Percentiles rank a stretch among this genome's conserved stretches.
Evolutionary conservation across 495 filamentous ascomycete species (phyloP).

Genomic region (Bryoglossum gracile): DNA sequence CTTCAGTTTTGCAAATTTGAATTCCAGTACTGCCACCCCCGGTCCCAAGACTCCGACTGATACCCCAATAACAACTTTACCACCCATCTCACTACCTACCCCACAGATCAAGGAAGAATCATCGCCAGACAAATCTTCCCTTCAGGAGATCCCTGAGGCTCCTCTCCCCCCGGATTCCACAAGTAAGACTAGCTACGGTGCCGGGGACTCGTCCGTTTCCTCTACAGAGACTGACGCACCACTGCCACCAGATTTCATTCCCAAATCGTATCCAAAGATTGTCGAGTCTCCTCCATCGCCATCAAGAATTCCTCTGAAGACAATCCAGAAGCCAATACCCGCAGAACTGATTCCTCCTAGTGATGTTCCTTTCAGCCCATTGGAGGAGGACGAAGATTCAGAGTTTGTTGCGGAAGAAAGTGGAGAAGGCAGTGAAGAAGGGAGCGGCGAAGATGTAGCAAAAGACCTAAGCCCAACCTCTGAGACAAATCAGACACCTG

Average conservation of each 20-base stretch:
- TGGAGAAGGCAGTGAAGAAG: constrained; percentile 39
- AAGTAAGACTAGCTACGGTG: constrained; percentile 55
- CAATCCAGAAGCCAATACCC: constrained; percentile 28
- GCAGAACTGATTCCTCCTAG: constrained; percentile 28
- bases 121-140: background rate
- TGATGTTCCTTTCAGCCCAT: constrained; percentile 28
- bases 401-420: constrained; percentile 30
- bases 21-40: background rate
- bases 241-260: constrained; percentile 53
- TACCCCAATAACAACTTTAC: background rate
- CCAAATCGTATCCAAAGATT: constrained; percentile 1
- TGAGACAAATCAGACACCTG: constrained; percentile 44
- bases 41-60: constrained; percentile 13
- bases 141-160: constrained; percentile 32
- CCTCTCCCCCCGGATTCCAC: constrained; percentile 75
- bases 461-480: constrained; percentile 56
- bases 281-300: constrained; percentile 23
- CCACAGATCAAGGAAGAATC: constrained; percentile 33
- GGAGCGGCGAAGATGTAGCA: constrained; percentile 56
- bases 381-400: constrained; percentile 29
- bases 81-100: constrained; percentile 17
- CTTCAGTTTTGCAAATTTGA: constrained; percentile 11
- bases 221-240: constrained; percentile 40
- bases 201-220: constrained; percentile 63
- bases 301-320: constrained; percentile 24